Conservation (phyloP, 2,329 filamentous ascomycete genomes). For the Fusarium sp. region DNA sequence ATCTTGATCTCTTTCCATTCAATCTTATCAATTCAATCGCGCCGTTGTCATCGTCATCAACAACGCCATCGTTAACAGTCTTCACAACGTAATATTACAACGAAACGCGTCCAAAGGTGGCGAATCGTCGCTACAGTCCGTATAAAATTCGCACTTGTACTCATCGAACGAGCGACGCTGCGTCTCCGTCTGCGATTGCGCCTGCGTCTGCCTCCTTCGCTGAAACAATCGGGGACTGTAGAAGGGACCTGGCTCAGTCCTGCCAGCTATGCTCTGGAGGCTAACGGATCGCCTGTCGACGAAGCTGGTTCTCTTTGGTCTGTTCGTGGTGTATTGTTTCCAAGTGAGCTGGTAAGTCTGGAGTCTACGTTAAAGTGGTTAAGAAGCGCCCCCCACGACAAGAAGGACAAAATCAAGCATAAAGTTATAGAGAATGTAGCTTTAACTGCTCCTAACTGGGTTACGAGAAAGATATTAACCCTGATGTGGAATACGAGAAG, state of each 20-base stretch:
- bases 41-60: not conserved
- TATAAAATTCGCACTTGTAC: slow-evolving; percentile 2
- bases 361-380: not conserved
- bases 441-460: no score
- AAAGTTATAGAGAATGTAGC: no score
- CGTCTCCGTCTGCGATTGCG: no score
- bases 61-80: not conserved
- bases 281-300: slow-evolving; percentile 6
- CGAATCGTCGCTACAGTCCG: not conserved
- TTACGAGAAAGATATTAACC: no score
- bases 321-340: not conserved
- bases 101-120: not conserved
- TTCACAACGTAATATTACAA: not conserved
- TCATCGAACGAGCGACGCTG: slow-evolving; percentile 2
- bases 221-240: slow-evolving; percentile 13
- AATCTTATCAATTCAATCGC: not conserved
- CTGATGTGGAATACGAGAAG: no score
- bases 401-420: no score
- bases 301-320: slow-evolving; percentile 13
- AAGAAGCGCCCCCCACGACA: no score
- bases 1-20: not conserved
- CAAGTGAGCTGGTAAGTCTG: not conserved
- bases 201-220: slow-evolving; percentile 1
- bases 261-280: slow-evolving; percentile 4
- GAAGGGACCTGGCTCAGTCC: slow-evolving; percentile 2